Evolutionary conservation across 768 basidiomycete genomes (phyloP).

Genomic region (Pleurotus cornucopiae): DNA sequence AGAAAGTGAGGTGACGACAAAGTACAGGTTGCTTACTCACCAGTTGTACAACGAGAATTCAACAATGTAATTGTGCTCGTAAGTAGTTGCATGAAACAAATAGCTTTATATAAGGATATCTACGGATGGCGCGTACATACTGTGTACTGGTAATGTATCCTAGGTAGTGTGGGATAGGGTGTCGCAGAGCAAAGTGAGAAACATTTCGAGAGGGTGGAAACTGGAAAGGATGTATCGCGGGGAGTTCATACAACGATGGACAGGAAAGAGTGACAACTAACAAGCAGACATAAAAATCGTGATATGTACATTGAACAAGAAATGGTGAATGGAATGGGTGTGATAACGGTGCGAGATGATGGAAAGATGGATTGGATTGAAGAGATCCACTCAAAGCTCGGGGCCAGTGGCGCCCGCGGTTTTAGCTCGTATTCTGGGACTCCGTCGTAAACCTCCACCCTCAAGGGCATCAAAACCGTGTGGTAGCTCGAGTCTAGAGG

Average conservation of each 20-base stretch:
- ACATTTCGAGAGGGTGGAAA: not conserved
- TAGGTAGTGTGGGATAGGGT: not conserved
- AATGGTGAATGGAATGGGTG: too few relatives aligned
- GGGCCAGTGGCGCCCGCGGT: not conserved
- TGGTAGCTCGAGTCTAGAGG: not conserved
- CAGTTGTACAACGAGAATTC: too few relatives aligned
- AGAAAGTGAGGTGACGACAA: too few relatives aligned
- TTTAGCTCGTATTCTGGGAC: not conserved
- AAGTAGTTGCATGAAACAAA: too few relatives aligned
- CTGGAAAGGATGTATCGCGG: not conserved
- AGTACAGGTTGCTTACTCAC: too few relatives aligned
- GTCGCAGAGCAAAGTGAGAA: not conserved
- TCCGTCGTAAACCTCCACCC: not conserved
- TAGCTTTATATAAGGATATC: too few relatives aligned
- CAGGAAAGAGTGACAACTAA: not conserved
- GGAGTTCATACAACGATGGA: not conserved
- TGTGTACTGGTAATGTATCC: too few relatives aligned
- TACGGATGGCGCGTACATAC: not conserved
- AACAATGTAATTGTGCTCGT: too few relatives aligned
- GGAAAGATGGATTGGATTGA: not conserved
- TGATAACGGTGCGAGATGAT: not conserved
- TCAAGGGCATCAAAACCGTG: not conserved
- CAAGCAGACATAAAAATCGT: not conserved
- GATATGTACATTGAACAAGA: not conserved
- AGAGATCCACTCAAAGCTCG: not conserved